Evolutionary conservation across 192 early-diverging fungal genomes (phyloP).

Genomic region (Linnemannia exigua): DNA sequence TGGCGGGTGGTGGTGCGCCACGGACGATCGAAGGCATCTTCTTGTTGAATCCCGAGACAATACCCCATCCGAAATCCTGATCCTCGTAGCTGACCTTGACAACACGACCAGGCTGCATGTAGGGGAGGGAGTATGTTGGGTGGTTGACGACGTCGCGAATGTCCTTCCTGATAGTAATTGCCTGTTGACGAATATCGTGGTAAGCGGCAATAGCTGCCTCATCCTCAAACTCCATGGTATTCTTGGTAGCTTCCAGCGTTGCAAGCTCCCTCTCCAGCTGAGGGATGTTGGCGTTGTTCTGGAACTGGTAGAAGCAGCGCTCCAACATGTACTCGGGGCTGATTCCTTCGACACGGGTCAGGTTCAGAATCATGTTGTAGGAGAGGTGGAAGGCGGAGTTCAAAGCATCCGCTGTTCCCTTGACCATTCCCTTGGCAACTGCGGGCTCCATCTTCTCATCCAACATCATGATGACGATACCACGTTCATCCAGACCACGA

Average conservation of each 20-base stretch:
- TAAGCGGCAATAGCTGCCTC: conserved; percentile 82
- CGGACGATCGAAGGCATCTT: conserved; percentile 45
- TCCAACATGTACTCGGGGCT: conserved; percentile 94
- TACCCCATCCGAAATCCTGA: conserved; percentile 94
- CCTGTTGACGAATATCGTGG: conserved; percentile 82
- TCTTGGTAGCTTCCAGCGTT: conserved; percentile 65
- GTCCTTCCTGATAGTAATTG: conserved; percentile 74
- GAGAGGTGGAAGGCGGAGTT: conserved; percentile 96
- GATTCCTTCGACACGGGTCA: conserved; percentile 95
- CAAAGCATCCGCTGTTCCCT: conserved; percentile 83
- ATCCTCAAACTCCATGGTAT: conserved; percentile 71
- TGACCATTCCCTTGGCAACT: conserved; percentile 94
- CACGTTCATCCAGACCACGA: conserved; percentile 96
- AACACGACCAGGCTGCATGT: conserved; percentile 88
- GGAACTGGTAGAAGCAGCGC: conserved; percentile 93
- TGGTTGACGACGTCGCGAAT: conserved; percentile 84
- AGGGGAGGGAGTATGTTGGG: conserved; percentile 85
- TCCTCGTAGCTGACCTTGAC: conserved; percentile 71
- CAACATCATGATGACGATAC: conserved; percentile 97
- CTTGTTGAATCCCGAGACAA: conserved; percentile 69
- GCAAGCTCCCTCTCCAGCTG: conserved; percentile 75
- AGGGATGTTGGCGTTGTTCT: conserved; percentile 88
- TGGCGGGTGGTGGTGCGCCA: conserved; percentile 23
- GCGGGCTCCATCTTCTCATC: conserved; percentile 96
- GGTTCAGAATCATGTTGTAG: conserved; percentile 97